A percentile compares a stretch with the other conserved stretches of the same genome.
These are phyloP conservation scores for Quercus lobata DNA, from an alignment of 331 rosid species.

Conservation along the genomic window DNA sequence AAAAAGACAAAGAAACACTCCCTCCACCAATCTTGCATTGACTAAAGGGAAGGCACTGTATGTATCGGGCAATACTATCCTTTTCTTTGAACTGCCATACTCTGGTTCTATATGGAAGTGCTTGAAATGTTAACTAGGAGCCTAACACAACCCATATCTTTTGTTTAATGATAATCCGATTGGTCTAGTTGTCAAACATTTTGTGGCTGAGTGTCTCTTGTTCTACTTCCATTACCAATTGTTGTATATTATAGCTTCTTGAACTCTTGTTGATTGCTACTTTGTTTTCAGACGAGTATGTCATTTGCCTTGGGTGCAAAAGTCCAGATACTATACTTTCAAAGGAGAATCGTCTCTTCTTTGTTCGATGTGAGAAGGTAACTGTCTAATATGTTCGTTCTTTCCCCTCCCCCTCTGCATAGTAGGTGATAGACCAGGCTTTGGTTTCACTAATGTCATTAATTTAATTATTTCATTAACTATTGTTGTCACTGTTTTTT, in stretches of 20 bases:
- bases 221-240: neutral
- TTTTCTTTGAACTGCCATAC: neutral
- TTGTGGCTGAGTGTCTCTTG: neutral
- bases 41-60: neutral
- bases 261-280: neutral
- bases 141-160: neutral
- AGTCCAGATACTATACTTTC: constrained; percentile 95
- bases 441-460: neutral
- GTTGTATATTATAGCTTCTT: neutral
- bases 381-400: neutral
- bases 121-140: too few species aligned
- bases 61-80: neutral
- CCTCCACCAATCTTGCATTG: neutral
- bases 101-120: too few species aligned
- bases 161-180: neutral
- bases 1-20: neutral
- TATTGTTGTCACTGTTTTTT: neutral
- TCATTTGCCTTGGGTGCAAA: constrained; percentile 87
- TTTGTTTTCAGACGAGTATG: constrained; percentile 67
- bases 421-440: neutral
- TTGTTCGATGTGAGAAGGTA: constrained; percentile 97
- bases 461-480: neutral
- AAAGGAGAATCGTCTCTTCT: constrained; percentile 94
- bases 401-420: neutral
- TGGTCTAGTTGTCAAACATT: neutral